These are phyloP conservation scores for Saposhnikovia divaricata DNA, from an alignment of 129 eudicot genomes.

Conservation along the genomic window DNA sequence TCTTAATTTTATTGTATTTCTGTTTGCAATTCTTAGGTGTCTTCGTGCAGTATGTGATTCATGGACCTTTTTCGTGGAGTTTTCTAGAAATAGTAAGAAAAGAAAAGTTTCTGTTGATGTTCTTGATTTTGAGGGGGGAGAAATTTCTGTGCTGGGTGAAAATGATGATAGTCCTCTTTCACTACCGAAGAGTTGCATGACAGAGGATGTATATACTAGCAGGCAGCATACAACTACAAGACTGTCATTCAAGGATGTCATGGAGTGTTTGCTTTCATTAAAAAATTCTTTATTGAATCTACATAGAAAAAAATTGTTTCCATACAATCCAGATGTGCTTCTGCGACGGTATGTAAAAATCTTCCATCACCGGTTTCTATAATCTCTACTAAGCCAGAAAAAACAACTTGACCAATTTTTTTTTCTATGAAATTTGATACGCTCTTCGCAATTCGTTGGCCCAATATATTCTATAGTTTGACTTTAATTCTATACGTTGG, in stretches of 20 bases:
- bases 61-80: conserved; percentile 51
- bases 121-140: conserved; percentile 6
- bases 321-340: conserved; percentile 87
- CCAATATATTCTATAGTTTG: neutral
- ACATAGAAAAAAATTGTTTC: conserved; percentile 60
- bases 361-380: neutral
- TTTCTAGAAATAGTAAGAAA: conserved; percentile 34
- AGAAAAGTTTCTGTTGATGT: conserved; percentile 23
- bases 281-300: conserved; percentile 51
- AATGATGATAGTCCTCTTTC: conserved; percentile 7
- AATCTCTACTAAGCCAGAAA: neutral
- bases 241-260: conserved; percentile 38
- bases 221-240: conserved; percentile 14
- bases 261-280: conserved; percentile 59
- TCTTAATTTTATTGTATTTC: neutral
- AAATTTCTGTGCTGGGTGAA: conserved; percentile 4
- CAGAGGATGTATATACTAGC: neutral
- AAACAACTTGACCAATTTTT: neutral
- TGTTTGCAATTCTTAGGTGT: conserved; percentile 37
- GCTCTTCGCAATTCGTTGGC: neutral
- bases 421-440: neutral
- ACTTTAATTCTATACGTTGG: neutral
- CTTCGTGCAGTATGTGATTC: conserved; percentile 64
- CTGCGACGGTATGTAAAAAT: conserved; percentile 50
- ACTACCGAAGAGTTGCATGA: conserved; percentile 10